Evolutionary conservation across 768 basidiomycete genomes (phyloP).

Genomic region (Amanita exitialis): DNA sequence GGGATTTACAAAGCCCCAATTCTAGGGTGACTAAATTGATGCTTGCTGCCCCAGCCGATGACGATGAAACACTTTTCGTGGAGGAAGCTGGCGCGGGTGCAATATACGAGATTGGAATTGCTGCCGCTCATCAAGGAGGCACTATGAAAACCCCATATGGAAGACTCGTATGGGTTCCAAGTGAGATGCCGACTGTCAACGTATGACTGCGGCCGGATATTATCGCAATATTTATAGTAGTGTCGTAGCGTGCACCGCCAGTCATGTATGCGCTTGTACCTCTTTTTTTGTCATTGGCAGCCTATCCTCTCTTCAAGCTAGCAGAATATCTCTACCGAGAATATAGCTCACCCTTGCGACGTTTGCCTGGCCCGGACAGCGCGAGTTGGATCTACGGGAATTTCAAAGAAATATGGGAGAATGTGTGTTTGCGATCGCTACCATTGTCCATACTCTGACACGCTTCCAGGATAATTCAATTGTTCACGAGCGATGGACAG

Average conservation of each 20-base stretch:
- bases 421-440: constrained; percentile 18
- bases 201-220: too few relatives aligned
- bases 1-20: constrained; percentile 32
- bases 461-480: constrained; percentile 23
- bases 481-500: constrained; percentile 36
- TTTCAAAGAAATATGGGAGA: constrained; percentile 30
- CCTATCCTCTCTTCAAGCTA: constrained; percentile 22
- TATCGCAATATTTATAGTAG: too few relatives aligned
- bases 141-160: constrained; percentile 37
- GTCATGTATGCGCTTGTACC: background rate
- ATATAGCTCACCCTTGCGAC: constrained; percentile 31
- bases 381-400: constrained; percentile 39
- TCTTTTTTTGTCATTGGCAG: constrained; percentile 8
- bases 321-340: constrained; percentile 18
- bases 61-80: constrained; percentile 24
- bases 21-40: constrained; percentile 5
- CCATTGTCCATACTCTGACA: background rate
- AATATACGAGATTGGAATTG: constrained; percentile 47
- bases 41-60: constrained; percentile 8
- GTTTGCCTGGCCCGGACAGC: constrained; percentile 40
- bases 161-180: constrained; percentile 31
- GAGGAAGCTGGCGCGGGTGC: constrained; percentile 14
- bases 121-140: constrained; percentile 21
- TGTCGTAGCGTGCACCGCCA: background rate
- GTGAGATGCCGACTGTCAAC: background rate